A percentile compares a stretch with the other conserved stretches of the same genome.
These are phyloP conservation scores for Yarrowia deformans DNA, from an alignment of 805 yeast species.

Conservation along the genomic window DNA sequence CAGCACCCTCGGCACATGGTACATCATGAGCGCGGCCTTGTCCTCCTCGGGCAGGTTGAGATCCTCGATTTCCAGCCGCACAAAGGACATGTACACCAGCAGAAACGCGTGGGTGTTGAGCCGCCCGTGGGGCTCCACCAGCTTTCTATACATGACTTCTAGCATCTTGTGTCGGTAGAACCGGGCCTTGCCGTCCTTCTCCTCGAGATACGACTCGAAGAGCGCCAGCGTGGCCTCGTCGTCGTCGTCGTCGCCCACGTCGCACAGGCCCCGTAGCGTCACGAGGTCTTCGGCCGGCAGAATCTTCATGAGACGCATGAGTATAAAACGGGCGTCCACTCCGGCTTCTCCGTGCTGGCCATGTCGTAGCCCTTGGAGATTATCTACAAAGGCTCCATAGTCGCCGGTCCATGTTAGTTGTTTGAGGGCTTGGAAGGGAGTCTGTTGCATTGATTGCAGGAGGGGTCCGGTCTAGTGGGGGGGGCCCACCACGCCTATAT, in stretches of 20 bases:
- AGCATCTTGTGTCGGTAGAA: constrained; percentile 30
- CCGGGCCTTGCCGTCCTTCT: constrained; percentile 30
- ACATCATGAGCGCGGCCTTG: constrained; percentile 24
- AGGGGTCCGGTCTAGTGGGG: not conserved
- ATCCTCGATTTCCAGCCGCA: constrained; percentile 32
- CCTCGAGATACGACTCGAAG: constrained; percentile 29
- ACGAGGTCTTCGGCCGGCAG: constrained; percentile 30
- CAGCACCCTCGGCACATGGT: constrained; percentile 17
- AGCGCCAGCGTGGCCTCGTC: constrained; percentile 25
- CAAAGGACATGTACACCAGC: constrained; percentile 33
- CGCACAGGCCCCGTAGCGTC: constrained; percentile 22
- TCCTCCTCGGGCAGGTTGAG: constrained; percentile 28
- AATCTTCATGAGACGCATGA: constrained; percentile 37
- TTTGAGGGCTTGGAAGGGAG: constrained; percentile 36
- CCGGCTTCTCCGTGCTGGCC: not conserved
- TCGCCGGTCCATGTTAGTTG: constrained; percentile 38
- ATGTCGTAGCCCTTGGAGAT: constrained; percentile 28
- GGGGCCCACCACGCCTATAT: not conserved
- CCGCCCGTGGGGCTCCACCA: constrained; percentile 30
- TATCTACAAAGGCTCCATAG: constrained; percentile 36
- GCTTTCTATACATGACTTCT: constrained; percentile 30
- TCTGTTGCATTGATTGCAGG: constrained; percentile 30
- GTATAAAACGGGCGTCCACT: constrained; percentile 29
- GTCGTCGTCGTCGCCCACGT: constrained; percentile 32
- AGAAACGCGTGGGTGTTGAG: constrained; percentile 31